Percentiles rank a stretch among this genome's conserved stretches.
Evolutionary conservation across 305 asterid species (phyloP).

Genomic region (Fraxinus greggii): DNA sequence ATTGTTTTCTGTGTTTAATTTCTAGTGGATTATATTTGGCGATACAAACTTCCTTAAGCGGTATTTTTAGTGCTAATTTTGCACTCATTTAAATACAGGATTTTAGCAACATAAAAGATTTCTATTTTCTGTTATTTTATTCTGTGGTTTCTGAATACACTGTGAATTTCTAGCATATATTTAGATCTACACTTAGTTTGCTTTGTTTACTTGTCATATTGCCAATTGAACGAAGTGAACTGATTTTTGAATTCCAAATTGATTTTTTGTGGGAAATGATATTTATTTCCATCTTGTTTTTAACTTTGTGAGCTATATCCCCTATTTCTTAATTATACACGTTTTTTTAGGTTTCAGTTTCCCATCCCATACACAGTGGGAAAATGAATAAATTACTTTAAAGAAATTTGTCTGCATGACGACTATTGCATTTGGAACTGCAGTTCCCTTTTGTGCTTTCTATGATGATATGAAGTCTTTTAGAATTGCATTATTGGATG

Average conservation of each 20-base stretch:
- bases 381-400: not conserved
- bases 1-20: not conserved
- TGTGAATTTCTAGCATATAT: not conserved
- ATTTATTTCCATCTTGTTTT: not conserved
- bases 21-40: not conserved
- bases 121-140: not conserved
- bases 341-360: not conserved
- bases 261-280: constrained; percentile 1
- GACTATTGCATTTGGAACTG: not conserved
- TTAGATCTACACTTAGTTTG: not conserved
- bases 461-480: not conserved
- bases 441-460: not conserved
- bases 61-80: not conserved
- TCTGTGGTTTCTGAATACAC: not conserved
- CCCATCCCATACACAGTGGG: not conserved
- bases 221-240: not conserved
- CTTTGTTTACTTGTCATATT: not conserved
- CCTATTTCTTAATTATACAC: not conserved
- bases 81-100: constrained; percentile 1
- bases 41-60: not conserved
- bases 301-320: not conserved
- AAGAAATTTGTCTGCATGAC: not conserved
- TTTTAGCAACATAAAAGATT: not conserved
- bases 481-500: not conserved
- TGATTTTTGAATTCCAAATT: constrained; percentile 2